Base-by-base conservation (phyloP, 352 stramenopile species). In the Plasmopara viticola region DNA sequence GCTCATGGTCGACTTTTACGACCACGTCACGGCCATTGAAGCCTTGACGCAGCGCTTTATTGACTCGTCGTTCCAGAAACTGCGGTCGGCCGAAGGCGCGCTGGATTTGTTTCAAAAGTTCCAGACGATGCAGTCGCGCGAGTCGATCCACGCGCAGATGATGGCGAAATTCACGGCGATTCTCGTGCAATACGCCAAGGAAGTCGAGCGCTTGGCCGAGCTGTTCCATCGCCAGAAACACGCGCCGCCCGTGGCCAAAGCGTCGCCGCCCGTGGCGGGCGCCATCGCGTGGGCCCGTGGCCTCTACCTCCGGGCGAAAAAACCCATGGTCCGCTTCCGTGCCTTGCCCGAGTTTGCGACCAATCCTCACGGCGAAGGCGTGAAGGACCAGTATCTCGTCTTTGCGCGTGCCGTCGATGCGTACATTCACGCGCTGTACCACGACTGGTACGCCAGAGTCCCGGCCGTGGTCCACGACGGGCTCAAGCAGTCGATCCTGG, bases 21-120 rank as follows among this genome's bases (percentile, higher is more conserved):
- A 95, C 34, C 87, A 95, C 63, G 94, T 98, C n/a, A 70, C 75
- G 15, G 88, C 97, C 51, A 98, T 98, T 46, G 94, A 98, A 63
- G 78, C 86, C 28, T 96, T 97, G 88, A 98, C 94, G 3, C 80
- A 87, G 20, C 86, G 83, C 38, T 98, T 98, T 58, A 98, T 98
- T 29, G 92, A 98, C 51, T 90, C 90, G 3, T 97, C 90, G 0
- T 98, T 98, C 54, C 86, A 97, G 66, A 98, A 97, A 56, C 81
- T 98, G 10, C 79, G 94, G 2, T 97, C 85, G 4, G 89, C 94
- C 0, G 93, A 98, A 65, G 94, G 87, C 12, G 94, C 94, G 4
- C 98, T 98, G 45, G 93, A 98, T 62, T 70, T 98, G 42, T 79
- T 98, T n/a, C 84, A 98, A 53, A 98, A 98, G 54, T 98, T 98